Evolutionary conservation across 2,329 filamentous ascomycete species (phyloP), one percentile per base, ranked within the genome.

Genomic region (Claviceps lovelessii): DNA sequence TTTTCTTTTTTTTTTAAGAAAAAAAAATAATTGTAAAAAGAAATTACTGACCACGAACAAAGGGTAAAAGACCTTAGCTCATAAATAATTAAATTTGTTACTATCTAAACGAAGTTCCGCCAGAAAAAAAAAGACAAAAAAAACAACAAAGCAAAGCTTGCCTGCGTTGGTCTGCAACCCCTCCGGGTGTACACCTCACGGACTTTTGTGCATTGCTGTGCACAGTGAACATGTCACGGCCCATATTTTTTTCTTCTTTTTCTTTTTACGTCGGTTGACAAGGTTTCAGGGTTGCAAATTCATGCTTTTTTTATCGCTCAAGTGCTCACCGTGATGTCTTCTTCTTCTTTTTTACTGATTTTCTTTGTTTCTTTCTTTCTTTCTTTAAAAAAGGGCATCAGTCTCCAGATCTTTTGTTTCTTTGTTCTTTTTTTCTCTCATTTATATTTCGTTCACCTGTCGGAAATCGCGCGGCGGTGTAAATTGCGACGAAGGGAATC

Each of bases 311-410:
- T 11, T 53, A 5, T 53, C 23, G 45, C 33, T 49, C 15, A 31
- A 53, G 52, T 53, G 52, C 52, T 53, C 52, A 53, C 52, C 45
- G 44, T 53, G 6, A 0, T 46, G 17, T 35, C n/a, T 10, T 41
- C 33, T 44, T 37, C 31, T 29, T 23, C 23, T 23, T 23, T 23
- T 23, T 37, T 17, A 23, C 23, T 23, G 23, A 23, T 23, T 23
- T 23, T 23, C 23, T 23, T 23, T 23, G 23, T 23, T 23, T 23
- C 23, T 37, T 17, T 46, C 35, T n/a, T 19, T 54, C 44, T 44
- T n/a, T 23, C 23, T 44, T 23, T 5, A 23, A 23, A 44, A 35
- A 49, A 19, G 17, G 17, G 11, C 8, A 6, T 53, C 31, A 53
- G 23, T 46, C 13, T 46, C 13, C 23, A 41, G 35, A 7, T 29